Evolutionary conservation across 176 grass and related monocot species (phyloP).

Genomic region (Zizania latifolia): DNA sequence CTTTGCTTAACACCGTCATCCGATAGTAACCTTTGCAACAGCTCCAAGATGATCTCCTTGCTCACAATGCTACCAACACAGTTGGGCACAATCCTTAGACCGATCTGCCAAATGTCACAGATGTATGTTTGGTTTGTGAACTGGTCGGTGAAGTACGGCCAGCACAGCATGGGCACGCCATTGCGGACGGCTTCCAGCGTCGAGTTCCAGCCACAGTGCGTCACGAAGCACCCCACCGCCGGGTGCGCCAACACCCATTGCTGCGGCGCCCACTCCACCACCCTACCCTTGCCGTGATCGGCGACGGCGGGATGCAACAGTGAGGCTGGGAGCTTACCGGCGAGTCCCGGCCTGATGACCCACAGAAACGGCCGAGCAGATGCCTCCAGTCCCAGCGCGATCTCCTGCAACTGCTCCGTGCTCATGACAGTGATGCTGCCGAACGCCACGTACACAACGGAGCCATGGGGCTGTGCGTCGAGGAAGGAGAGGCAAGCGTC

Average conservation of each 20-base stretch:
- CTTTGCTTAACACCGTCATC: conserved; percentile 22
- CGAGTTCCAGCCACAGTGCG: conserved; percentile 56
- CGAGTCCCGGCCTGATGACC: conserved; percentile 27
- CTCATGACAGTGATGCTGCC: conserved; percentile 43
- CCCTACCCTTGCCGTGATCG: background rate
- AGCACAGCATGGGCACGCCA: conserved; percentile 44
- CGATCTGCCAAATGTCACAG: conserved; percentile 50
- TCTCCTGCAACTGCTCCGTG: conserved; percentile 29
- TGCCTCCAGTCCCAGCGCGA: conserved; percentile 28
- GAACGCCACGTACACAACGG: conserved; percentile 48
- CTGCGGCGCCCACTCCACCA: conserved; percentile 42
- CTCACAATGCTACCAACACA: background rate
- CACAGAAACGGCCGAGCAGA: conserved; percentile 37
- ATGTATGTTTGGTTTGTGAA: conserved; percentile 50
- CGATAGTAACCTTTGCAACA: conserved; percentile 4
- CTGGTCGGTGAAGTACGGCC: conserved; percentile 51
- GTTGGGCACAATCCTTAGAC: conserved; percentile 5
- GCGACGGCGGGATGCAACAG: background rate
- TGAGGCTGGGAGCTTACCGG: background rate
- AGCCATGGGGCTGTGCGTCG: conserved; percentile 29
- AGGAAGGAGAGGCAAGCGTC: conserved; percentile 38
- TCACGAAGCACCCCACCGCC: conserved; percentile 38
- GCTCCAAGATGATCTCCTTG: conserved; percentile 3
- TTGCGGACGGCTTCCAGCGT: conserved; percentile 40
- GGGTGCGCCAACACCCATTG: conserved; percentile 28